A percentile compares a stretch with the other conserved stretches of the same genome.
Conservation (phyloP, 805 yeast species). For the Sugiyamaella qingdaonensis region DNA sequence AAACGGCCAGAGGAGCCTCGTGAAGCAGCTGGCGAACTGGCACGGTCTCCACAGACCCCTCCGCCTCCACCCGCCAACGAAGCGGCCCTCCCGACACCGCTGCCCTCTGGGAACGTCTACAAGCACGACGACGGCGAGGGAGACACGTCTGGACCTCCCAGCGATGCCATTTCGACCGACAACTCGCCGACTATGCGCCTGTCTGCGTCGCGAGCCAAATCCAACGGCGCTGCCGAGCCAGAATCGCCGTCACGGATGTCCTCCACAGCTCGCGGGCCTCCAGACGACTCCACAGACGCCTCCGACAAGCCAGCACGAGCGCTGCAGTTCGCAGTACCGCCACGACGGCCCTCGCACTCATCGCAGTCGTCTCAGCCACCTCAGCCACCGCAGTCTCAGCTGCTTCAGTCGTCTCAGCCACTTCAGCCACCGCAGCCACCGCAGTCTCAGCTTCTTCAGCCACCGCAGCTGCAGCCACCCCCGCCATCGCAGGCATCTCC, state of each 20-base stretch:
- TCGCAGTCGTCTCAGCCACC: not conserved
- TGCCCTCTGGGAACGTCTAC: constrained; percentile 19
- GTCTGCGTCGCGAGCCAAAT: too few relatives aligned
- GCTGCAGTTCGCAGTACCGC: not conserved
- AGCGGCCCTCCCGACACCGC: constrained; percentile 17
- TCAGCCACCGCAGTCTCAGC: not conserved
- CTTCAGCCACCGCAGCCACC: not conserved
- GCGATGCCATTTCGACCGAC: not conserved
- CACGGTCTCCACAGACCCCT: not conserved
- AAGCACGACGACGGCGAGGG: not conserved
- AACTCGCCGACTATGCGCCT: too few relatives aligned
- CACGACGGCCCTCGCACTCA: not conserved
- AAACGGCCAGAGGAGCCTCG: too few relatives aligned
- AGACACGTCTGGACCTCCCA: not conserved
- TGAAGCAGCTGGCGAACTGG: too few relatives aligned
- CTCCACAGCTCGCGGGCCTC: too few relatives aligned
- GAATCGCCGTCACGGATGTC: not conserved
- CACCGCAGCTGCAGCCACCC: not conserved
- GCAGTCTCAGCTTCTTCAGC: not conserved
- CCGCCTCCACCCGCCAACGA: constrained; percentile 6
- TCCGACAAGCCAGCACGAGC: not conserved
- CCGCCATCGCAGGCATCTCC: not conserved
- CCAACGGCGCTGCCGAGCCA: not conserved
- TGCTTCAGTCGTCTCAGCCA: not conserved
- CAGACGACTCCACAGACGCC: too few relatives aligned